Evolutionary conservation across 352 stramenopile species (phyloP).

Genomic region (Globisporangium nodosum): DNA sequence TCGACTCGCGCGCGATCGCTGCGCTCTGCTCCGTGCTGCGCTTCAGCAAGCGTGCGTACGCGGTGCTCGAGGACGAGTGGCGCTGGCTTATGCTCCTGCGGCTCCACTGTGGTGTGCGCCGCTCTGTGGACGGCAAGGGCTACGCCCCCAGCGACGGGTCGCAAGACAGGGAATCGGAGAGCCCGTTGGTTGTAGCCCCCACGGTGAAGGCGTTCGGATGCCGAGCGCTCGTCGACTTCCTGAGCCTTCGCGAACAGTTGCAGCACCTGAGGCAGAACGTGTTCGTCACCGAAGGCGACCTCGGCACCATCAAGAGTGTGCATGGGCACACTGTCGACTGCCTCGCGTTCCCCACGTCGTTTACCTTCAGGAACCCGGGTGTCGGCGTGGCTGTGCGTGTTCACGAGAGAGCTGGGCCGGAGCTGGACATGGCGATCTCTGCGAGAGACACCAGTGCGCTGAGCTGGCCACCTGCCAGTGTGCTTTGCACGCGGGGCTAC

Average conservation of each 20-base stretch:
- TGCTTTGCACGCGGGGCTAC: constrained; percentile 6
- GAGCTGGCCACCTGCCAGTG: not conserved
- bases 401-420: constrained; percentile 36
- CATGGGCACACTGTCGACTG: constrained; percentile 38
- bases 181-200: not conserved
- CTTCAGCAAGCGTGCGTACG: not conserved
- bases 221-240: constrained; percentile 25
- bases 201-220: constrained; percentile 4
- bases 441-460: not conserved
- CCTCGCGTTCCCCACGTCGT: constrained; percentile 54
- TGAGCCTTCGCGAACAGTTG: constrained; percentile 34
- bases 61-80: constrained; percentile 1
- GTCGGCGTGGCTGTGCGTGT: constrained; percentile 41
- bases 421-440: constrained; percentile 17
- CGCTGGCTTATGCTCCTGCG: constrained; percentile 4
- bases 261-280: constrained; percentile 31
- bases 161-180: not conserved
- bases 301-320: constrained; percentile 29
- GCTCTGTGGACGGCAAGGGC: not conserved
- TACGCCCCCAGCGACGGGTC: not conserved
- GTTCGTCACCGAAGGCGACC: constrained; percentile 33
- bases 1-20: constrained; percentile 8
- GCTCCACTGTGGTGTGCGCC: constrained; percentile 3
- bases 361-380: constrained; percentile 26
- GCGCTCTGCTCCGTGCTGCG: not conserved